Base-by-base conservation (phyloP, 1,139 yeast species). In the Blastobotrys arbuscula region DNA sequence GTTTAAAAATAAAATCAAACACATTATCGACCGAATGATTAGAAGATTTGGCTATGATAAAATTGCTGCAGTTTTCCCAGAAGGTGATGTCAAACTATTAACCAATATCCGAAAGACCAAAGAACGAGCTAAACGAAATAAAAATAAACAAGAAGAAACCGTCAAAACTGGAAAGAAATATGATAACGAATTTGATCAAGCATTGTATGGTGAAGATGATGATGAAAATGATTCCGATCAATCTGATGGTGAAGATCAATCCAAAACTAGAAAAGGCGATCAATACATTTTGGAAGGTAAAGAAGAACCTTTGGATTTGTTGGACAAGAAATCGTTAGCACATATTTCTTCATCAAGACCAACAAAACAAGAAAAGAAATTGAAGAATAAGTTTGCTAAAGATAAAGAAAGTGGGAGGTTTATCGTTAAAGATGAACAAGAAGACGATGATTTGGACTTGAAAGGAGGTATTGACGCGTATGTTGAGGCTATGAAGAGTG, bases 1-100 rank as follows among this genome's bases (percentile, higher is more conserved):
- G 63, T 90, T 94, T 76, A 88, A 87, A 65, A 78, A 89, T 26
- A 90, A 87, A 68, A 94, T 92, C 39, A 88, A 88, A 71, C 97
- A 92, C 62, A 84, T 92, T 53, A 74, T 92, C 54, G 98, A 92
- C 73, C 79, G 98, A 62, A 73, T 92, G 61, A 79, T 92, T 49
- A 80, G 98, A 66, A 82, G 89, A 62, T 89, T 87, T 63, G 97
- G 98, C 16, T 77, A 79, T 55, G 97, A 89, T 35, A 77, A 73
- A 35, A 78, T 92, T 50, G 96, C 85, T 62, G 72, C 72, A 47
- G 79, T 81, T 46, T 89, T 92, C 69, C 99, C 99, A 15, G 96
- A 81, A 64, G 90, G 82, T 50, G 97, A 94, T 63, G 75, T 72
- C 63, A 90, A 86, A 66, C 74, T 94, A 60, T 77, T 92, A 53